Evolutionary conservation across 495 filamentous ascomycete species (phyloP).

Genomic region (Lepidopterella palustris): DNA sequence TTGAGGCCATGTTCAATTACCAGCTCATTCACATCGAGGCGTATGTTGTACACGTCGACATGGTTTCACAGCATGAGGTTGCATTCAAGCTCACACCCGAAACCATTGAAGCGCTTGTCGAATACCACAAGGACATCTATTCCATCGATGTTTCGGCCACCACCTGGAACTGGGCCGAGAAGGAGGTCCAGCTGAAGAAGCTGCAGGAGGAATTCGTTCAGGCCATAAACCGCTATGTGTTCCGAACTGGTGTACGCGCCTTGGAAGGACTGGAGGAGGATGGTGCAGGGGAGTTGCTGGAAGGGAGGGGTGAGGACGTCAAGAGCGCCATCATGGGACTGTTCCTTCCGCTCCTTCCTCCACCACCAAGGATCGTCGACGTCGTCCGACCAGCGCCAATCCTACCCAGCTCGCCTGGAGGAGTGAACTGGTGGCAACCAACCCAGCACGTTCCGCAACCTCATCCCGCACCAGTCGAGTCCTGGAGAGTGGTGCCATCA

Average conservation of each 20-base stretch:
- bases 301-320: slow-evolving; percentile 88
- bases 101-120: slow-evolving; percentile 88
- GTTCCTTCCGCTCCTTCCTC: slow-evolving; percentile 83
- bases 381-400: slow-evolving; percentile 76
- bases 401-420: slow-evolving; percentile 76
- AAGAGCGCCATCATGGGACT: slow-evolving; percentile 79
- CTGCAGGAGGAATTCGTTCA: slow-evolving; percentile 96
- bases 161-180: slow-evolving; percentile 96
- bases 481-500: slow-evolving; percentile 90
- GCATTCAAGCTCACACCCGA: slow-evolving; percentile 98
- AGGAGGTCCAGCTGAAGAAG: slow-evolving; percentile 93
- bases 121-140: slow-evolving; percentile 96
- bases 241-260: slow-evolving; percentile 79
- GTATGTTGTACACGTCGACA: slow-evolving; percentile 98
- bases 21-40: slow-evolving; percentile 93
- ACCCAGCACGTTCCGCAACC: slow-evolving; percentile 43
- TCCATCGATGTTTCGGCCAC: slow-evolving; percentile 82
- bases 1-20: slow-evolving; percentile 90
- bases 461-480: slow-evolving; percentile 68
- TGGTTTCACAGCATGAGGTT: slow-evolving; percentile 96
- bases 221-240: slow-evolving; percentile 96
- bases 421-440: slow-evolving; percentile 73
- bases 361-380: slow-evolving; percentile 88
- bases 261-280: slow-evolving; percentile 97
- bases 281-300: slow-evolving; percentile 86